phyloP scores from a whole-genome alignment of 2,329 filamentous ascomycete species.

The Incumbomyces delicatus region DNA sequence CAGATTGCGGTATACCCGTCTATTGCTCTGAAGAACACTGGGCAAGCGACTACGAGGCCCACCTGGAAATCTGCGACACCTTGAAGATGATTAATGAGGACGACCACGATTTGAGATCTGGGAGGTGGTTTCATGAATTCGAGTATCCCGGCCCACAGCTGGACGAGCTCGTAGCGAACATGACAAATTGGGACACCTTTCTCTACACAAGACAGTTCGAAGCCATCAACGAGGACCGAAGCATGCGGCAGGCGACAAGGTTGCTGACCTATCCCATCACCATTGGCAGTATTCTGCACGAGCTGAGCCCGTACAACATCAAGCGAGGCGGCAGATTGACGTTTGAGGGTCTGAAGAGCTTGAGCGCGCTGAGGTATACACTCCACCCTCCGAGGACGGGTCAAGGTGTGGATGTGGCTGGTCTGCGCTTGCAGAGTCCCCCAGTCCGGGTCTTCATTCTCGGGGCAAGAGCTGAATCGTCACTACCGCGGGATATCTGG shows the following conservation, averaged over 20 bases:
- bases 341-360: slow-evolving; percentile 80
- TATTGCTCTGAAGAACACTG: slow-evolving; percentile 93
- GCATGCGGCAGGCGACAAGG: slow-evolving; percentile 84
- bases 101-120: slow-evolving; percentile 86
- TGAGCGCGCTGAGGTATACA: slow-evolving; percentile 86
- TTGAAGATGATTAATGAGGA: slow-evolving; percentile 93
- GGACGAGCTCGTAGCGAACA: slow-evolving; percentile 86
- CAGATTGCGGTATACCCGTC: slow-evolving; percentile 87
- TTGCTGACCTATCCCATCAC: slow-evolving; percentile 91
- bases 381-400: slow-evolving; percentile 79
- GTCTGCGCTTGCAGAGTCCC: slow-evolving; percentile 72
- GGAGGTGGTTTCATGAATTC: slow-evolving; percentile 87
- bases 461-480: slow-evolving; percentile 93
- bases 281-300: slow-evolving; percentile 82
- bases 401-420: slow-evolving; percentile 62
- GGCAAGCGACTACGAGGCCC: slow-evolving; percentile 89
- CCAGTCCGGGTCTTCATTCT: slow-evolving; percentile 87
- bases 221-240: slow-evolving; percentile 81
- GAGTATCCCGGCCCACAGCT: slow-evolving; percentile 82
- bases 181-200: slow-evolving; percentile 98
- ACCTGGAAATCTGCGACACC: slow-evolving; percentile 85
- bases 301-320: slow-evolving; percentile 84
- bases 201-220: slow-evolving; percentile 75
- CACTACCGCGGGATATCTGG: slow-evolving; percentile 87
- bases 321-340: slow-evolving; percentile 67